Evolutionary conservation across 2,329 filamentous ascomycete genomes (phyloP), one percentile per base, ranked within the genome.

Genomic region (Diaporthe citri): DNA sequence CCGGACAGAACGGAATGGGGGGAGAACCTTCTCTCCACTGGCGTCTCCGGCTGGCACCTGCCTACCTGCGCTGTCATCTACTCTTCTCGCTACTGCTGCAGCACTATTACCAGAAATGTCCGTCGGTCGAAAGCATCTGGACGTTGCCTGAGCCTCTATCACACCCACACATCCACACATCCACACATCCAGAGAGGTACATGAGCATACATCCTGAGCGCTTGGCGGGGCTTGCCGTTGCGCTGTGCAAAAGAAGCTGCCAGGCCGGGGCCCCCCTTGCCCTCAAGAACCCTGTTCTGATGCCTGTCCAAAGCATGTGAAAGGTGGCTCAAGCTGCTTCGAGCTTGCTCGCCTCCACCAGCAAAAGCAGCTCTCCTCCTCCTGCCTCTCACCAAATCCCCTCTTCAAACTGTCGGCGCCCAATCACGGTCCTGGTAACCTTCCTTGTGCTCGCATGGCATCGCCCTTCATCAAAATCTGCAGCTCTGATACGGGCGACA

Each of bases 261-360:
- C 34, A 59, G 25, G 28, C 57, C 48, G 25, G 25, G 71, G 48
- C 2, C 43, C 34, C 57, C 70, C 46, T 72, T n/a, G 31, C 34
- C 41, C 48, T 43, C 17, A 1, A n/a, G 39, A 55, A 64, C 57
- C 71, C 41, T 55, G 57, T 52, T 72, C 34, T 55, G 46, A 64
- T 43, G 71, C 71, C 71, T 72, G 71, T 72, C 36, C 20, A 64
- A 72, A 72, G 71, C 71, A 72, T 72, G 71, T 72, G 71, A 72
- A 72, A 72, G 34, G 25, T 52, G 56, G 71, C 43, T 57, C 51
- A 46, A 20, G 36, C 57, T 43, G 39, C 39, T 10, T 62, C 15
- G 56, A 62, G 55, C 57, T 46, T 31, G 31, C 22, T 51, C 20
- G 41, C 31, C 28, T 57, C 28, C 28, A 15, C 28, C 31, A 39